These are phyloP conservation scores for Anisodus acutangulus DNA, from an alignment of 257 asterid genomes.

Conservation along the genomic window DNA sequence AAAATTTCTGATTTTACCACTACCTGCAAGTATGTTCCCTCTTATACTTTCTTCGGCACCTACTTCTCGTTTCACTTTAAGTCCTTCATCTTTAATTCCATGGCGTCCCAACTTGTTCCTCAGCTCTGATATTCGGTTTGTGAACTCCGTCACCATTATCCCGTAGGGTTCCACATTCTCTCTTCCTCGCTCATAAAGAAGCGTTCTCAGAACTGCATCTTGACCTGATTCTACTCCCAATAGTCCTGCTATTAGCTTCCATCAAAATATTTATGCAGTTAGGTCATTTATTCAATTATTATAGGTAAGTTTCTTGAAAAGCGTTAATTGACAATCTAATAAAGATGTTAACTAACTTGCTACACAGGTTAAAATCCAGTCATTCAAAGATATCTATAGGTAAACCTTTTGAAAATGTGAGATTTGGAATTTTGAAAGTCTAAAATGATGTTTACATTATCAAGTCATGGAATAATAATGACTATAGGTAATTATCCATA, in stretches of 20 bases:
- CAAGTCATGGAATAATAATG: no score
- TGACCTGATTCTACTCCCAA: conserved; percentile 76
- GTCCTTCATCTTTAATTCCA: conserved; percentile 81
- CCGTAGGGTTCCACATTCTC: conserved; percentile 50
- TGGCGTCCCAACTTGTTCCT: conserved; percentile 57
- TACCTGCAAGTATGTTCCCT: conserved; percentile 48
- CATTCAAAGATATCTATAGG: no score
- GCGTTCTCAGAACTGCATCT: conserved; percentile 60
- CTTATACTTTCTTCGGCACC: conserved; percentile 66
- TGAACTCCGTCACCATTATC: conserved; percentile 58
- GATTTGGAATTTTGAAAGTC: no score
- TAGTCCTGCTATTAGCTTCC: conserved; percentile 66
- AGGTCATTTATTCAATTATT: neutral
- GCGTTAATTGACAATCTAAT: neutral
- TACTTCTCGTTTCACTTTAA: conserved; percentile 39
- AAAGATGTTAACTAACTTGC: neutral
- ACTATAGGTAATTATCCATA: no score
- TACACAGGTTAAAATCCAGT: neutral
- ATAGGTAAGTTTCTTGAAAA: neutral
- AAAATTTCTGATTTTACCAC: neutral
- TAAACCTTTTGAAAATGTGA: no score
- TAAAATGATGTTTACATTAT: no score
- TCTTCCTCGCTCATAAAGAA: conserved; percentile 53
- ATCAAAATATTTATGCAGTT: neutral
- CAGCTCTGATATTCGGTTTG: conserved; percentile 52